A percentile compares a stretch with the other conserved stretches of the same genome.
Conservation (phyloP, 345 rosid genomes). For the Adansonia digitata region DNA sequence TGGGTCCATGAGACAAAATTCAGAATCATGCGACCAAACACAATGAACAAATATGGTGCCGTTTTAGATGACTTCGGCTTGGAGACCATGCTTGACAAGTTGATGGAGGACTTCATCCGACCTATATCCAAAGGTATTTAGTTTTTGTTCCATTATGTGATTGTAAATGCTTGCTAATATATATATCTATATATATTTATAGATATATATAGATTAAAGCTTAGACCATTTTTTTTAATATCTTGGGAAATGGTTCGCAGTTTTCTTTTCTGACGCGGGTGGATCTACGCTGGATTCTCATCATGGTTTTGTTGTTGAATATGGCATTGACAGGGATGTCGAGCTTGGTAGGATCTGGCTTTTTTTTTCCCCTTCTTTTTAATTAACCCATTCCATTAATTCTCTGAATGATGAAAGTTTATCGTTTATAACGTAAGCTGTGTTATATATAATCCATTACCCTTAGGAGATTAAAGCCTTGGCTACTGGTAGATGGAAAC, state of each 20-base stretch:
- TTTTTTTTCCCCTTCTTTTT: constrained; percentile 1
- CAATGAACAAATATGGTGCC: constrained; percentile 84
- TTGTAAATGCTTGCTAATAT: background rate
- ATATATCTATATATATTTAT: background rate
- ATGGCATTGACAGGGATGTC: constrained; percentile 79
- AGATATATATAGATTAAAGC: background rate
- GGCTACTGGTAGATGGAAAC: background rate
- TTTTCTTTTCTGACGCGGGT: constrained; percentile 80
- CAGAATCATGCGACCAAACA: constrained; percentile 89
- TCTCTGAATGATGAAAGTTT: background rate
- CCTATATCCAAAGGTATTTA: constrained; percentile 68
- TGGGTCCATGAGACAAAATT: constrained; percentile 70
- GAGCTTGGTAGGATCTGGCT: constrained; percentile 69
- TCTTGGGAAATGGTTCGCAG: constrained; percentile 36
- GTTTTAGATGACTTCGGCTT: constrained; percentile 95
- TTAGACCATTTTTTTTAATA: background rate
- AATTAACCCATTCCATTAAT: background rate
- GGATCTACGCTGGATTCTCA: constrained; percentile 87
- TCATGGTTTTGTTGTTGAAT: constrained; percentile 95
- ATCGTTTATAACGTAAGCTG: background rate
- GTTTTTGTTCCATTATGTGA: background rate
- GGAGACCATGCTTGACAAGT: constrained; percentile 69
- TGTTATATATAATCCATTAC: background rate
- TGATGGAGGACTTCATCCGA: constrained; percentile 69
- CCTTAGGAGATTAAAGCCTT: background rate